Evolutionary conservation across 1,284 basidiomycete genomes (phyloP).

Genomic region (Moniliophthora roreri): DNA sequence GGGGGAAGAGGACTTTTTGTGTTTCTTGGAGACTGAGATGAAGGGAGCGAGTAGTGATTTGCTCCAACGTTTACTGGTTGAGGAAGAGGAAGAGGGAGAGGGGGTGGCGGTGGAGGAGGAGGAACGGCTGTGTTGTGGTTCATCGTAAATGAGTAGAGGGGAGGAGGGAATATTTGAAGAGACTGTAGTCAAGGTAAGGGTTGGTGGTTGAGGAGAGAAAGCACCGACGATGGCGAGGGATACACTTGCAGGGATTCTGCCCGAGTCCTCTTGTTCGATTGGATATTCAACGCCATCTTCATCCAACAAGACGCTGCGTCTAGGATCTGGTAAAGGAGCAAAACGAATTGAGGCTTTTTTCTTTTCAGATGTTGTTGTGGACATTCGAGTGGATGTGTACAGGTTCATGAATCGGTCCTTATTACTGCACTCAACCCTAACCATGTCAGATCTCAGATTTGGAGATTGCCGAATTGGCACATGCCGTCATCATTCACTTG

Average conservation of each 20-base stretch:
- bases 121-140: too few relatives aligned
- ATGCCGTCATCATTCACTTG: too few relatives aligned
- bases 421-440: too few relatives aligned
- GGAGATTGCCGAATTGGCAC: too few relatives aligned
- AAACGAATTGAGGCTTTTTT: constrained; percentile 61
- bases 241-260: constrained; percentile 15
- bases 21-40: constrained; percentile 29
- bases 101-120: too few relatives aligned
- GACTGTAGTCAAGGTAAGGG: too few relatives aligned
- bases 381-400: too few relatives aligned
- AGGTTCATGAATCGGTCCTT: too few relatives aligned
- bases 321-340: constrained; percentile 75
- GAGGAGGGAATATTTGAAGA: too few relatives aligned
- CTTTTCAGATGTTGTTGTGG: neutral
- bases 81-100: too few relatives aligned
- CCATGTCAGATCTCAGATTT: too few relatives aligned
- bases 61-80: neutral
- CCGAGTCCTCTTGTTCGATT: constrained; percentile 23
- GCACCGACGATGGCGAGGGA: constrained; percentile 25
- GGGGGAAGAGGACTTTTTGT: constrained; percentile 24
- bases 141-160: too few relatives aligned
- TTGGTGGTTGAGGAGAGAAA: neutral
- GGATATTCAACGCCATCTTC: constrained; percentile 43
- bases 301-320: constrained; percentile 44
- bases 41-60: constrained; percentile 20